A percentile compares a stretch with the other conserved stretches of the same genome.
Evolutionary conservation across 352 stramenopile species (phyloP).

Genomic region (Phytophthora crassamura): DNA sequence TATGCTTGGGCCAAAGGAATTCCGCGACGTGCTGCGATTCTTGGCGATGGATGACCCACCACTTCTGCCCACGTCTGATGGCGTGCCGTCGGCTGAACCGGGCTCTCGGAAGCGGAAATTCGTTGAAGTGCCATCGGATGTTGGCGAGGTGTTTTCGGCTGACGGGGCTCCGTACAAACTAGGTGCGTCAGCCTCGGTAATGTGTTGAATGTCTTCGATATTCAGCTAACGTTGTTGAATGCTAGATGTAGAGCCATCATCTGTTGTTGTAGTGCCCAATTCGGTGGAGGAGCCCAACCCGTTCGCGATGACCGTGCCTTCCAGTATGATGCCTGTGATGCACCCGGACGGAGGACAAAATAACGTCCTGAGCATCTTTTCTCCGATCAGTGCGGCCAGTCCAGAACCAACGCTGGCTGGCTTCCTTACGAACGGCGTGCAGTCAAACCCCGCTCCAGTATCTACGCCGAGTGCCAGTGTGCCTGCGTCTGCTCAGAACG

Average conservation of each 20-base stretch:
- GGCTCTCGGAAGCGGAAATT: conserved; percentile 82
- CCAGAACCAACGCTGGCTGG: conserved; percentile 19
- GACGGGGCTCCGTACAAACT: conserved; percentile 33
- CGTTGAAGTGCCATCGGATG: conserved; percentile 65
- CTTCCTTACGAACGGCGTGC: conserved; percentile 41
- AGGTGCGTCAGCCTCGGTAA: conserved; percentile 15
- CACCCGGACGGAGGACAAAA: conserved; percentile 39
- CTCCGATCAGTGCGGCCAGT: conserved; percentile 37
- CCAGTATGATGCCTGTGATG: conserved; percentile 16
- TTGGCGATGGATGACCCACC: conserved; percentile 87
- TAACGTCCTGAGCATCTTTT: conserved; percentile 86
- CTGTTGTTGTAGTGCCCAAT: conserved; percentile 59
- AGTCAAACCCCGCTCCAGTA: neutral
- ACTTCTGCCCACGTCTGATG: conserved; percentile 58
- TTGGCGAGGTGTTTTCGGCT: conserved; percentile 11
- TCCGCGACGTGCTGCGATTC: conserved; percentile 84
- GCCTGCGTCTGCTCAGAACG: neutral
- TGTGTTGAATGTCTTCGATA: neutral
- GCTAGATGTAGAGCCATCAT: conserved; percentile 40
- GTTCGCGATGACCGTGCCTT: conserved; percentile 46
- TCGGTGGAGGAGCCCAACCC: conserved; percentile 36
- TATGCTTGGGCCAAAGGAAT: conserved; percentile 85
- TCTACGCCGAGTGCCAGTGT: conserved; percentile 1
- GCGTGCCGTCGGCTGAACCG: conserved; percentile 41
- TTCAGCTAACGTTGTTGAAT: conserved; percentile 11